A percentile compares a stretch with the other conserved stretches of the same genome.
These are phyloP conservation scores for Globisporangium nunn DNA, from an alignment of 352 stramenopile genomes.

Conservation along the genomic window DNA sequence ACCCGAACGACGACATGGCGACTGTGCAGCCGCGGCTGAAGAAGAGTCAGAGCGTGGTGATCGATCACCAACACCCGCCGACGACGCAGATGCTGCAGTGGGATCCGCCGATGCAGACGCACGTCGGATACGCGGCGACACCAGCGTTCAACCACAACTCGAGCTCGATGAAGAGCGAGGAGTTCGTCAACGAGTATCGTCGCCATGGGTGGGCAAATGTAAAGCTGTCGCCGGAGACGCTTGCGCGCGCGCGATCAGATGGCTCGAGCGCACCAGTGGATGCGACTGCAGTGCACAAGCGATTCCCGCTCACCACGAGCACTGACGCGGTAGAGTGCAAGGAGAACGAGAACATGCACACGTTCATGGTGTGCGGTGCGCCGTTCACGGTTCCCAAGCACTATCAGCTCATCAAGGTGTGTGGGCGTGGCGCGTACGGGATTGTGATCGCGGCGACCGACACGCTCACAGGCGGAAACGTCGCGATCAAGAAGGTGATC, in stretches of 20 bases:
- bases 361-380: conserved; percentile 86
- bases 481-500: conserved; percentile 90
- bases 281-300: conserved; percentile 27
- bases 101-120: conserved; percentile 24
- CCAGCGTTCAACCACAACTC: conserved; percentile 12
- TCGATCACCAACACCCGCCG: conserved; percentile 60
- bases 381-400: conserved; percentile 80
- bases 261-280: conserved; percentile 29
- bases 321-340: conserved; percentile 69
- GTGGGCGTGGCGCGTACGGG: conserved; percentile 80
- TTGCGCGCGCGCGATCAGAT: conserved; percentile 46
- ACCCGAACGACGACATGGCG: conserved; percentile 15
- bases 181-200: conserved; percentile 37
- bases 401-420: conserved; percentile 88
- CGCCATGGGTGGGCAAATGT: conserved; percentile 77
- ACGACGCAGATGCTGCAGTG: conserved; percentile 73
- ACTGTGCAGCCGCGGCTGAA: conserved; percentile 48
- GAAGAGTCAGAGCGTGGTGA: conserved; percentile 74
- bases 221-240: conserved; percentile 62
- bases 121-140: conserved; percentile 28
- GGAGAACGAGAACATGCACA: conserved; percentile 84
- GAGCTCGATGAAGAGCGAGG: conserved; percentile 25
- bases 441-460: conserved; percentile 88
- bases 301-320: conserved; percentile 23
- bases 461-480: conserved; percentile 68